phyloP scores from a whole-genome alignment of 2,329 filamentous ascomycete genomes.

The Aspergillus sp. region DNA sequence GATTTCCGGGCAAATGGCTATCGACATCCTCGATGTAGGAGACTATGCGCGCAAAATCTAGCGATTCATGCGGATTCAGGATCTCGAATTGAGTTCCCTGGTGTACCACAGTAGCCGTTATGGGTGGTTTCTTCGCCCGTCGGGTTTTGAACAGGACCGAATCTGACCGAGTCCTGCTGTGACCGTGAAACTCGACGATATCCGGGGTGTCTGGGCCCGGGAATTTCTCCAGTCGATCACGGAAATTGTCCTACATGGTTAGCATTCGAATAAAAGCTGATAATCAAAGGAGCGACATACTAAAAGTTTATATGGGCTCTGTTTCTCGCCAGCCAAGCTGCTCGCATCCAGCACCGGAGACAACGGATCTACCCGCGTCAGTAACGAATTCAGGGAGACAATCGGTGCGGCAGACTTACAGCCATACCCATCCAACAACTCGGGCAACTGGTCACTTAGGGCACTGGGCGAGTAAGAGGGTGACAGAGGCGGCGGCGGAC shows the following conservation, averaged over 20 bases:
- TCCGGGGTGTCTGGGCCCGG: constrained; percentile 21
- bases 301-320: constrained; percentile 17
- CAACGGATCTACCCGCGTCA: constrained; percentile 9
- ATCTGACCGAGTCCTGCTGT: constrained; percentile 24
- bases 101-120: constrained; percentile 28
- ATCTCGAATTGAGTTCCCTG: constrained; percentile 40
- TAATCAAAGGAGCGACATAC: constrained; percentile 5
- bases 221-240: constrained; percentile 26
- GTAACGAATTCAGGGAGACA: not conserved
- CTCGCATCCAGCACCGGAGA: constrained; percentile 13
- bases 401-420: constrained; percentile 16
- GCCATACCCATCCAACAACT: constrained; percentile 22
- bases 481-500: constrained; percentile 37
- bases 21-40: constrained; percentile 39
- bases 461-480: constrained; percentile 38
- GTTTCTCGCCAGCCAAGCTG: not conserved
- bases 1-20: constrained; percentile 22
- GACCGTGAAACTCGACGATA: constrained; percentile 17
- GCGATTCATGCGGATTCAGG: constrained; percentile 37
- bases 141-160: constrained; percentile 26
- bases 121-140: constrained; percentile 17
- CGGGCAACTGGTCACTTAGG: constrained; percentile 30
- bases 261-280: not conserved
- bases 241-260: constrained; percentile 29
- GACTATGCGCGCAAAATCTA: constrained; percentile 35